Conservation (phyloP, 352 stramenopile genomes). For the Phytophthora pluvialis region DNA sequence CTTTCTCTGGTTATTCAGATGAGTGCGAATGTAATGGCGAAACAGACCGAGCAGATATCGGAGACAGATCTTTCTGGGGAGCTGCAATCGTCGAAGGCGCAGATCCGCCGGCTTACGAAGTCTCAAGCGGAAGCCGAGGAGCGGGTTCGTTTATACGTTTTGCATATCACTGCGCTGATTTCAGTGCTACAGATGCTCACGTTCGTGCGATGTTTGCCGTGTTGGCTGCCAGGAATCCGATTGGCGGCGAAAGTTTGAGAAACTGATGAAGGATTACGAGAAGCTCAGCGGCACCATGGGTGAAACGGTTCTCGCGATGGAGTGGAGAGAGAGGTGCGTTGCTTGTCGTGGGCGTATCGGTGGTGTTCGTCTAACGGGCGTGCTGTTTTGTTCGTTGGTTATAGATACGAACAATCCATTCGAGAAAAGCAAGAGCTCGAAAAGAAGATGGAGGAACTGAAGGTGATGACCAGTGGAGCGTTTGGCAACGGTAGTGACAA, state of each 20-base stretch:
- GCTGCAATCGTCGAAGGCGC: slow-evolving; percentile 72
- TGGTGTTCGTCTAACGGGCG: background rate
- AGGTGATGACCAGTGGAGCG: slow-evolving; percentile 44
- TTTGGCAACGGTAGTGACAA: slow-evolving; percentile 31
- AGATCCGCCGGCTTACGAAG: slow-evolving; percentile 81
- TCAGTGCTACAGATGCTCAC: background rate
- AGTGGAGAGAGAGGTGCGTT: slow-evolving; percentile 79
- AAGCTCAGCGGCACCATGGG: slow-evolving; percentile 89
- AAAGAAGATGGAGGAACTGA: slow-evolving; percentile 75
- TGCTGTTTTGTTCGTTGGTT: slow-evolving; percentile 1
- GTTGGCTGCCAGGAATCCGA: slow-evolving; percentile 62
- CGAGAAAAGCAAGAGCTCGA: slow-evolving; percentile 81
- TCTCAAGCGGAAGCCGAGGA: slow-evolving; percentile 78
- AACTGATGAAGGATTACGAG: slow-evolving; percentile 85
- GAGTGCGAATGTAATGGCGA: slow-evolving; percentile 74
- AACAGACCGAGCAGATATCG: slow-evolving; percentile 80
- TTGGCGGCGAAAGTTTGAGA: slow-evolving; percentile 88
- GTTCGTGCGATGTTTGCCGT: background rate
- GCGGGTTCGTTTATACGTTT: slow-evolving; percentile 41
- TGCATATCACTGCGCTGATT: too few species aligned
- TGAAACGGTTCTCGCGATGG: slow-evolving; percentile 82
- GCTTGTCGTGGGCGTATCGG: background rate
- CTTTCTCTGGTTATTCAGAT: slow-evolving; percentile 48
- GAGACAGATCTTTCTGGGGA: slow-evolving; percentile 77
- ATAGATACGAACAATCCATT: slow-evolving; percentile 76